Evolutionary conservation across 1,284 basidiomycete species (phyloP).

Genomic region (Austroboletus rostrupii): DNA sequence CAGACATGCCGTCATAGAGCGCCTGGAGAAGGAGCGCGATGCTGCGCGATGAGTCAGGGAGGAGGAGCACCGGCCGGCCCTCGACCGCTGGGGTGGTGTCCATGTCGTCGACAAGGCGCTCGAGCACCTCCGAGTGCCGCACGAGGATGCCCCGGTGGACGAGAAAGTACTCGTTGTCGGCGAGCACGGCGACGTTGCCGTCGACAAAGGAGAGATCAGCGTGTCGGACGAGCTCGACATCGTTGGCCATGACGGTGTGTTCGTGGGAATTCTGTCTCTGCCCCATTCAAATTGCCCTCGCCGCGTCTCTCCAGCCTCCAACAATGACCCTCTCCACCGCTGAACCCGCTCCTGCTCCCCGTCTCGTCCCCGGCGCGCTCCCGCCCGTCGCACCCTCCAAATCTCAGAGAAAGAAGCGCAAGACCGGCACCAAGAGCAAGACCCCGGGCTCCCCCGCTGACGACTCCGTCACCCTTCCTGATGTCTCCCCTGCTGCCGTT

Average conservation of each 20-base stretch:
- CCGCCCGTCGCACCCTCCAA: constrained; percentile 55
- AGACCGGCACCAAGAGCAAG: constrained; percentile 42
- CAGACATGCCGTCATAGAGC: constrained; percentile 60
- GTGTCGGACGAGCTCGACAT: constrained; percentile 35
- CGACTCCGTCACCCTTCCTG: constrained; percentile 39
- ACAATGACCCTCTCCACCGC: constrained; percentile 36
- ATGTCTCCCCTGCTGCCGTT: constrained; percentile 47
- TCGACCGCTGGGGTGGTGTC: constrained; percentile 38
- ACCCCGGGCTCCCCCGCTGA: constrained; percentile 35
- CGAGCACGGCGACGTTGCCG: constrained; percentile 60
- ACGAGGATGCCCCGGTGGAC: constrained; percentile 63
- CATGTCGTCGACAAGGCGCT: constrained; percentile 33
- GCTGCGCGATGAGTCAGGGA: constrained; percentile 51
- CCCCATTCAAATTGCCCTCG: constrained; percentile 15
- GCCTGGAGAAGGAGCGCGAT: constrained; percentile 53
- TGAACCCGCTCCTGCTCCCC: constrained; percentile 40
- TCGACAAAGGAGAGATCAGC: constrained; percentile 61
- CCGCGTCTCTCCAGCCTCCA: background rate
- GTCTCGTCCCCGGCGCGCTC: constrained; percentile 72
- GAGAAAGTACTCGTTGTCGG: constrained; percentile 55
- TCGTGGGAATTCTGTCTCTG: constrained; percentile 21
- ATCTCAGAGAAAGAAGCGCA: constrained; percentile 68
- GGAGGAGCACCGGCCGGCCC: constrained; percentile 48
- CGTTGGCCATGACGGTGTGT: constrained; percentile 10
- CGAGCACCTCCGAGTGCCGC: constrained; percentile 54